Base-by-base conservation (phyloP, 108 stramenopile genomes). In the Conticribra weissflogii region DNA sequence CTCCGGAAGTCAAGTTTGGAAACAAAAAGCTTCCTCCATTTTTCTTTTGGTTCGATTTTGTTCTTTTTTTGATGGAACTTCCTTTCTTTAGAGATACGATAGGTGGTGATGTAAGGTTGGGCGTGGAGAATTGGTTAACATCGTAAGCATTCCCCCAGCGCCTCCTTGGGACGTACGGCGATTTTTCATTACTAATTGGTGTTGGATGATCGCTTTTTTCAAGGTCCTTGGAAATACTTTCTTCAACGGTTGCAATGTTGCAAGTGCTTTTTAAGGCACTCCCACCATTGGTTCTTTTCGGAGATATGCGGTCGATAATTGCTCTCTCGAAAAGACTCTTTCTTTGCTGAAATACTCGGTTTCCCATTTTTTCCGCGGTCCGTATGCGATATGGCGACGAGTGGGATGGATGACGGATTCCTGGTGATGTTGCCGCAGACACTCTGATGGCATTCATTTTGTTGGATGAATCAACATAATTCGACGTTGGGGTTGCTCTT, bases 251-350 rank as follows among this genome's bases (percentile, higher is more conserved):
- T 21, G 65, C 29, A 27, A 51, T 33, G 31, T 28, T 58, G 19
- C 9, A 3, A 29, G 46, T 60, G 21, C 29, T 62, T 59, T 28
- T n/a, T 50, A 5, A 62, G 2, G 59, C 21, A 24, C 68, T 50
- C 16, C 63, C 71, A 55, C 46, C 61, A 12, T 48, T 9, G 0
- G 54, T 61, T 59, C 71, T 27, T 14, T 75, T 36, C 31, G 81
- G 81, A 21, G 81, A 73, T 15, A 81, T 73, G 22, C 54, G 47
- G 50, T 73, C 78, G n/a, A n/a, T n/a, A 1, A 79, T 49, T 0
- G 78, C 78, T 49, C 74, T 62, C 36, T 81, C 81, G 36, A 81
- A 81, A 1, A 81, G 44, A 68, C 81, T 81, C 52, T 81, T 81
- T 25, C 70, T 59, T 34, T 66, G 73, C 24, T 63, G 55, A 29